Conservation (phyloP, 352 stramenopile species). For the Stephanocyclus meneghinianus region DNA sequence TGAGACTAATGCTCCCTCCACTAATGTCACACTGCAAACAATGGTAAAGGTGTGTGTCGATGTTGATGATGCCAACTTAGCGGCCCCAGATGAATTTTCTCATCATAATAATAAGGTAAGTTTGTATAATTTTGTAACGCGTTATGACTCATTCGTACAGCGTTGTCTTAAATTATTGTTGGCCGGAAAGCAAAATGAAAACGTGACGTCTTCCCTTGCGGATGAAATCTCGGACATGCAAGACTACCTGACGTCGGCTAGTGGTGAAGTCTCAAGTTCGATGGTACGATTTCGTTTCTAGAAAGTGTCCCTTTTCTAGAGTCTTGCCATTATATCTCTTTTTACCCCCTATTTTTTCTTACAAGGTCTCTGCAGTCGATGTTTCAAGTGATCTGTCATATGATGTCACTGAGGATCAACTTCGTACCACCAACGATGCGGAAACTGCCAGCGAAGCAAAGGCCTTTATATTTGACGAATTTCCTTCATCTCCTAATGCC, state of each 20-base stretch:
- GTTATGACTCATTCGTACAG: neutral
- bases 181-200: neutral
- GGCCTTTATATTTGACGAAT: neutral
- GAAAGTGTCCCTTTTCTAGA: no score
- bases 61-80: neutral
- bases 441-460: neutral
- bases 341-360: no score
- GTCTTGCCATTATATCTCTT: no score
- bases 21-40: neutral
- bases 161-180: neutral
- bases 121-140: neutral
- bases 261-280: neutral
- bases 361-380: no score
- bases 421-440: neutral
- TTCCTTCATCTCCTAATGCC: neutral
- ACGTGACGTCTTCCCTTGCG: neutral
- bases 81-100: neutral
- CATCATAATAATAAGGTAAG: neutral
- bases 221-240: conserved; percentile 11
- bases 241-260: neutral
- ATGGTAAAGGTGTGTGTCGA: conserved; percentile 5
- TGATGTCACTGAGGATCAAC: no score
- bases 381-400: no score
- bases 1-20: conserved; percentile 2
- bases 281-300: no score